Evolutionary conservation across 192 early-diverging fungal genomes (phyloP).

Genomic region (Podila verticillata): DNA sequence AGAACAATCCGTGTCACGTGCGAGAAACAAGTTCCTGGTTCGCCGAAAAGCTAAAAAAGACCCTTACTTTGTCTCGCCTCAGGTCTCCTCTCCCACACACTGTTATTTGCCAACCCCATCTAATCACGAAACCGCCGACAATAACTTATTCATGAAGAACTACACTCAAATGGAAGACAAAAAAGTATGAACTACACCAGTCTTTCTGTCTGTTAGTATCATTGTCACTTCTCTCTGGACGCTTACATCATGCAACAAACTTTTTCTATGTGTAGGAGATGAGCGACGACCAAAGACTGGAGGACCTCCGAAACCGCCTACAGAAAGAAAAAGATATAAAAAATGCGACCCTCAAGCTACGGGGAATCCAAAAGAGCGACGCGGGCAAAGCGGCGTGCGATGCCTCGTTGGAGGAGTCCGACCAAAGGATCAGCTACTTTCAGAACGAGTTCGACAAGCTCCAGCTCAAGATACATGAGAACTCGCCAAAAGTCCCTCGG

Average conservation of each 20-base stretch:
- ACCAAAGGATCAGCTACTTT: conserved; percentile 75
- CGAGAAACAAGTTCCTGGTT: too few species aligned
- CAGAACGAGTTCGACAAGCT: conserved; percentile 72
- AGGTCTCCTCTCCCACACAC: too few species aligned
- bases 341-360: conserved; percentile 44
- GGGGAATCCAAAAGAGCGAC: conserved; percentile 41
- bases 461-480: conserved; percentile 47
- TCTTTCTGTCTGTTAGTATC: too few species aligned
- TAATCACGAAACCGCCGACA: too few species aligned
- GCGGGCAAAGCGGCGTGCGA: conserved; percentile 74
- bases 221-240: too few species aligned
- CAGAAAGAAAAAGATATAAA: conserved; percentile 53
- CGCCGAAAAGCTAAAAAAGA: too few species aligned
- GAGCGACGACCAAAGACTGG: conserved; percentile 42
- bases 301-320: conserved; percentile 44
- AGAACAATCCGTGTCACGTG: too few species aligned
- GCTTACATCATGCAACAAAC: conserved; percentile 4
- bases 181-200: too few species aligned
- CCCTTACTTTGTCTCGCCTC: too few species aligned
- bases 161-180: not conserved
- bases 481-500: conserved; percentile 11
- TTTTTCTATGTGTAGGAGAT: conserved; percentile 21
- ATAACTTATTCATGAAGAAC: not conserved
- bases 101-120: too few species aligned
- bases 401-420: conserved; percentile 67